A percentile compares a stretch with the other conserved stretches of the same genome.
phyloP scores from a whole-genome alignment of 805 yeast genomes.

The Yueomyces sinensis region DNA sequence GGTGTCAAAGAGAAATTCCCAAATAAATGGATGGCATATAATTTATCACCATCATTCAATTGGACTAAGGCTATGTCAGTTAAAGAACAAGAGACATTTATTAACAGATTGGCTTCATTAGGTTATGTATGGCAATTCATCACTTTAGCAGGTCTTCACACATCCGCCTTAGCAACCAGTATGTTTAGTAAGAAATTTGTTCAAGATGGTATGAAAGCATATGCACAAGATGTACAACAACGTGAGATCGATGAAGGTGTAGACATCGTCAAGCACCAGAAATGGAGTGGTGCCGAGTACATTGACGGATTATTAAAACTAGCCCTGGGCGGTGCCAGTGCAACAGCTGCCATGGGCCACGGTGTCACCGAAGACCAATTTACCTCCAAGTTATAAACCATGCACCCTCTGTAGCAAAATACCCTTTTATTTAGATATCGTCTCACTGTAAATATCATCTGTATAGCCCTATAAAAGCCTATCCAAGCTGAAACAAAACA shows the following conservation, averaged over 20 bases:
- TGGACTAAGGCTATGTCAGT: conserved; percentile 91
- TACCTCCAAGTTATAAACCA: no score
- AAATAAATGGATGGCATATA: conserved; percentile 91
- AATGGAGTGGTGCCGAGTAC: conserved; percentile 98
- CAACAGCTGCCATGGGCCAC: conserved; percentile 97
- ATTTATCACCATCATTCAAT: conserved; percentile 93
- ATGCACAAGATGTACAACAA: conserved; percentile 76
- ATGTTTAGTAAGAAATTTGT: conserved; percentile 69
- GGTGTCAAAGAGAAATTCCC: conserved; percentile 78
- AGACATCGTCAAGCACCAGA: conserved; percentile 94
- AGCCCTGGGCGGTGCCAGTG: conserved; percentile 87
- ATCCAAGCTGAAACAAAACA: no score
- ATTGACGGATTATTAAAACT: conserved; percentile 80
- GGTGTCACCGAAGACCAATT: conserved; percentile 96
- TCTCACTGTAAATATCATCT: no score
- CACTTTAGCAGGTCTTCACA: conserved; percentile 93
- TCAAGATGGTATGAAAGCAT: conserved; percentile 86
- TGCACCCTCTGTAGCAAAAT: no score
- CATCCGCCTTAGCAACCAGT: conserved; percentile 86
- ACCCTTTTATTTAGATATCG: no score
- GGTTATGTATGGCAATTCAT: conserved; percentile 98
- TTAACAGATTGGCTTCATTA: conserved; percentile 68
- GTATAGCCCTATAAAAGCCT: no score
- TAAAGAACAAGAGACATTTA: conserved; percentile 81
- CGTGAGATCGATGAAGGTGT: conserved; percentile 81